phyloP scores from a whole-genome alignment of 2,329 filamentous ascomycete species.

The Ceratocystis diversiconidia region DNA sequence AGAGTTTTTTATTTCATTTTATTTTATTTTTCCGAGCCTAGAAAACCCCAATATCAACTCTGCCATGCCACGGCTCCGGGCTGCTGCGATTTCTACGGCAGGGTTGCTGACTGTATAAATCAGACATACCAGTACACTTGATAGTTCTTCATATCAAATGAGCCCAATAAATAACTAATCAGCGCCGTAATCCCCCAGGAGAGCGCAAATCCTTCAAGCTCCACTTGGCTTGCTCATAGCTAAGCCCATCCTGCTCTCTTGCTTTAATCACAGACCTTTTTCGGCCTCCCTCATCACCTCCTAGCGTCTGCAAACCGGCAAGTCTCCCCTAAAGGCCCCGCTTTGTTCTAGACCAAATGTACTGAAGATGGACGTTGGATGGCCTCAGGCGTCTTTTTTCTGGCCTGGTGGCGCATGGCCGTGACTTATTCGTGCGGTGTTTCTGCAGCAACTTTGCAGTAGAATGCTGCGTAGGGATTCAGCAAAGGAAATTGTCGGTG shows the following conservation, averaged over 20 bases:
- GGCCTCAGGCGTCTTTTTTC: background rate
- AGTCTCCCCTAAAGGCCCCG: background rate
- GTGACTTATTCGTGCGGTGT: too few relatives aligned
- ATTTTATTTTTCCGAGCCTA: too few relatives aligned
- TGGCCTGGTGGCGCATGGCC: background rate
- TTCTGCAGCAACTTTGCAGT: background rate
- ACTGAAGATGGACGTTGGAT: background rate
- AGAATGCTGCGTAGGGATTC: background rate
- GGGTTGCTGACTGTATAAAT: background rate
- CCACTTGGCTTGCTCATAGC: background rate
- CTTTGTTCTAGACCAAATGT: slow-evolving; percentile 12
- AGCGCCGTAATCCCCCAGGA: background rate
- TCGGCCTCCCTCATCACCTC: background rate
- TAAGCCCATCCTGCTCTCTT: background rate
- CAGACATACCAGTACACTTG: background rate
- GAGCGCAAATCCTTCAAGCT: background rate
- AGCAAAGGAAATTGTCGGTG: background rate
- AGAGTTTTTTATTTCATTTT: background rate
- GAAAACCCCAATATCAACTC: background rate
- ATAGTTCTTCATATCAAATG: background rate
- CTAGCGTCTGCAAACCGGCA: background rate
- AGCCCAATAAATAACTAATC: background rate
- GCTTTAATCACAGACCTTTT: background rate
- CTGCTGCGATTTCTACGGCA: background rate
- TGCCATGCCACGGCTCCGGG: background rate